phyloP scores from a whole-genome alignment of 1,284 basidiomycete species.

The Pisolithus thermaeus region DNA sequence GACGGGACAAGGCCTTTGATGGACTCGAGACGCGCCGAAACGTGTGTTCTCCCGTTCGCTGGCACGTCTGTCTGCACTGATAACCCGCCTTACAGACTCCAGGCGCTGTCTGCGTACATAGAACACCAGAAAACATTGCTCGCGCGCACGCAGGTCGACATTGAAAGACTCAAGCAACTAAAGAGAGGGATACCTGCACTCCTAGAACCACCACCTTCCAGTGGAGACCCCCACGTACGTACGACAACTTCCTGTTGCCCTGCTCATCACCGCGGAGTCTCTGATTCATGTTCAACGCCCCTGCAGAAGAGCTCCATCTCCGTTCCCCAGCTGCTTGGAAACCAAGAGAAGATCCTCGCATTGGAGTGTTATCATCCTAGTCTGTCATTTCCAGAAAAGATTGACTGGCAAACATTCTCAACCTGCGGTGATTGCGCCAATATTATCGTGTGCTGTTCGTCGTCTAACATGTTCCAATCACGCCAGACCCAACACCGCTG shows the following conservation, averaged over 20 bases:
- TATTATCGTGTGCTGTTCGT: slow-evolving; percentile 7
- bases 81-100: slow-evolving; percentile 37
- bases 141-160: slow-evolving; percentile 52
- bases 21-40: slow-evolving; percentile 55
- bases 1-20: slow-evolving; percentile 27
- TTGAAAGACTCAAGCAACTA: slow-evolving; percentile 46
- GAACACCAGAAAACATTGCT: slow-evolving; percentile 53
- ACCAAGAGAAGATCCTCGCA: slow-evolving; percentile 22
- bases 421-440: slow-evolving; percentile 22
- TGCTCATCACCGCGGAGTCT: background rate
- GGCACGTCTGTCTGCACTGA: slow-evolving; percentile 7
- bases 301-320: background rate
- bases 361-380: slow-evolving; percentile 34
- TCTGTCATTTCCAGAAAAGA: slow-evolving; percentile 19
- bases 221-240: slow-evolving; percentile 31
- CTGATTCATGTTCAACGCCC: background rate
- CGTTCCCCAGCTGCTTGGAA: slow-evolving; percentile 3
- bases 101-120: slow-evolving; percentile 63
- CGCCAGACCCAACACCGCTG: slow-evolving; percentile 39
- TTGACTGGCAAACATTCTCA: slow-evolving; percentile 30
- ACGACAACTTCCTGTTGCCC: background rate
- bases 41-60: slow-evolving; percentile 32
- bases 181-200: slow-evolving; percentile 31
- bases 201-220: slow-evolving; percentile 27
- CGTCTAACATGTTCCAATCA: background rate